A percentile compares a stretch with the other conserved stretches of the same genome.
These are phyloP conservation scores for Auricularia sp. DNA, from an alignment of 768 basidiomycete species.

Conservation along the genomic window DNA sequence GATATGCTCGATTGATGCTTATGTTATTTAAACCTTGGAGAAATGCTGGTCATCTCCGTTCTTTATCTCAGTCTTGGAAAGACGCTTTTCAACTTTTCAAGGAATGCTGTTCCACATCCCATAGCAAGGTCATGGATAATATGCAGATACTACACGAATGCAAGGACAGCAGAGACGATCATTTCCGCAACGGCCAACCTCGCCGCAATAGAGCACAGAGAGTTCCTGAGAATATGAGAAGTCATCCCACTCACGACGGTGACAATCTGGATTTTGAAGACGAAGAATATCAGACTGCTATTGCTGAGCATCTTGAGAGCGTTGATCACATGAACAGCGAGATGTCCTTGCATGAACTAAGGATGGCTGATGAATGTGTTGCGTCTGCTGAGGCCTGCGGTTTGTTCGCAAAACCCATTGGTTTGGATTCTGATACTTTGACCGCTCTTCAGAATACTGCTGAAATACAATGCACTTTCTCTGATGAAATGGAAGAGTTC, in stretches of 20 bases:
- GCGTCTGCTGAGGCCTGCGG: slow-evolving; percentile 5
- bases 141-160: slow-evolving; percentile 35
- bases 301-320: slow-evolving; percentile 13
- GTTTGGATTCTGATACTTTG: too few relatives aligned
- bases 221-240: not conserved
- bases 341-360: not conserved
- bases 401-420: not conserved
- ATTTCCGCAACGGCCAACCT: slow-evolving; percentile 15
- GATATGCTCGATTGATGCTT: not conserved
- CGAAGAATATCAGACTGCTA: slow-evolving; percentile 7
- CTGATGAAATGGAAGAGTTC: too few relatives aligned
- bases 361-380: slow-evolving; percentile 6
- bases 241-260: not conserved
- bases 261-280: slow-evolving; percentile 4
- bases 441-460: too few relatives aligned
- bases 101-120: not conserved
- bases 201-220: not conserved
- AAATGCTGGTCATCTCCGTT: slow-evolving; percentile 15
- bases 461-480: too few relatives aligned
- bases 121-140: slow-evolving; percentile 22
- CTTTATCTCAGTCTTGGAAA: slow-evolving; percentile 15
- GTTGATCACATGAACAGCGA: slow-evolving; percentile 3
- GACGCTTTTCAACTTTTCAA: slow-evolving; percentile 20
- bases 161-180: slow-evolving; percentile 7
- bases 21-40: slow-evolving; percentile 18